Evolutionary conservation across 805 yeast species (phyloP).

Genomic region (Wickerhamiella lipophila): DNA sequence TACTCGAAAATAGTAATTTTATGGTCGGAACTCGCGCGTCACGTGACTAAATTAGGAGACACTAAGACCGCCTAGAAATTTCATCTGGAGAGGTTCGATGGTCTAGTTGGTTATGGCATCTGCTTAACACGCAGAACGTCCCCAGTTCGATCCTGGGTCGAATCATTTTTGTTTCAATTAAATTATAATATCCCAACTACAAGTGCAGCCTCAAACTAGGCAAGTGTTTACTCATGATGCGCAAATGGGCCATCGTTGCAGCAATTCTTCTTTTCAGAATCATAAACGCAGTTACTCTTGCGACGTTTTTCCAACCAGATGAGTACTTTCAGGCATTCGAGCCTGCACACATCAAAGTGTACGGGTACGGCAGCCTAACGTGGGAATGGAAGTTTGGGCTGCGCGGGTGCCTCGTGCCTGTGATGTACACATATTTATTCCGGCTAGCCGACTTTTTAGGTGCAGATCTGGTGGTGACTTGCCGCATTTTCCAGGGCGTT

Average conservation of each 20-base stretch:
- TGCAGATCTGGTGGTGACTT: slow-evolving; percentile 32
- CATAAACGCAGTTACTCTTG: slow-evolving; percentile 47
- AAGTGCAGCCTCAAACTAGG: not conserved
- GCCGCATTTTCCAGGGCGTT: slow-evolving; percentile 57
- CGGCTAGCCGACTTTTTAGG: slow-evolving; percentile 27
- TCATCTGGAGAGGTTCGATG: slow-evolving; percentile 31
- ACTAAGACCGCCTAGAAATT: not conserved
- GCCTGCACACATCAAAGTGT: slow-evolving; percentile 69
- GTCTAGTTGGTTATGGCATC: slow-evolving; percentile 99
- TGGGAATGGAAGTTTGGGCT: slow-evolving; percentile 88
- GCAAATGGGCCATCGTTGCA: not conserved
- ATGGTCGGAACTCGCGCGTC: not conserved
- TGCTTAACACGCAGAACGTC: slow-evolving; percentile 99
- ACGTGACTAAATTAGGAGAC: not conserved
- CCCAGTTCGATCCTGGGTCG: slow-evolving; percentile 99
- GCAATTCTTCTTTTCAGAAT: slow-evolving; percentile 30
- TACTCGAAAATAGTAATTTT: not conserved
- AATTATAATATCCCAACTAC: not conserved
- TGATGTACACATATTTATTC: slow-evolving; percentile 44
- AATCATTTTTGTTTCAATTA: slow-evolving; percentile 45
- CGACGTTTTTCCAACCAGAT: slow-evolving; percentile 89
- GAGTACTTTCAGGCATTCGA: slow-evolving; percentile 89
- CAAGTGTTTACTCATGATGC: not conserved
- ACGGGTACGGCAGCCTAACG: slow-evolving; percentile 69
- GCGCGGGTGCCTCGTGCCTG: slow-evolving; percentile 70